phyloP scores from a whole-genome alignment of 768 basidiomycete genomes.

The Kwoniella europaea region DNA sequence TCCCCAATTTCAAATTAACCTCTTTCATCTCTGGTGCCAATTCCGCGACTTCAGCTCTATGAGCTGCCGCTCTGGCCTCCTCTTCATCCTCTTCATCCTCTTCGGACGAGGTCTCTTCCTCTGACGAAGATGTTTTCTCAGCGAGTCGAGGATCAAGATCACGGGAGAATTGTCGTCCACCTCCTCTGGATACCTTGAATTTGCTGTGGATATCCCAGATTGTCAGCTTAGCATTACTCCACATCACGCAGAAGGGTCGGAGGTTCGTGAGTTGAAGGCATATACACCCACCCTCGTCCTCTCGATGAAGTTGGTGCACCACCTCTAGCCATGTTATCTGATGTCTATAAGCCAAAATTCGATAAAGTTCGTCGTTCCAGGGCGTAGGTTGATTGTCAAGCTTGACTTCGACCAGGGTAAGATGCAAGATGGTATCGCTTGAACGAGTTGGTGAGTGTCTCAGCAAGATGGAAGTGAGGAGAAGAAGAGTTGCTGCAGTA shows the following conservation, averaged over 20 bases:
- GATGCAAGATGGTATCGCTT: too few relatives aligned
- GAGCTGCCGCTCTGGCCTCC: constrained; percentile 39
- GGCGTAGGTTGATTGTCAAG: too few relatives aligned
- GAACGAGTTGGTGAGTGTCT: too few relatives aligned
- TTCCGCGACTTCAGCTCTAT: constrained; percentile 52
- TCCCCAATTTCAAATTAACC: constrained; percentile 56
- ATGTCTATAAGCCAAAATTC: not conserved
- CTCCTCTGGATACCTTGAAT: constrained; percentile 85
- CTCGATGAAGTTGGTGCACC: constrained; percentile 47
- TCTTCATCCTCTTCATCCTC: constrained; percentile 57
- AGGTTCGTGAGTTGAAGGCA: not conserved
- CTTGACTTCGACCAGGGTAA: too few relatives aligned
- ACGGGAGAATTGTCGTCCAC: constrained; percentile 80
- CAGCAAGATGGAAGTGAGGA: too few relatives aligned
- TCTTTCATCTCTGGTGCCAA: constrained; percentile 52
- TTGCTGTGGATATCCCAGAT: constrained; percentile 61
- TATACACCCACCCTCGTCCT: constrained; percentile 52
- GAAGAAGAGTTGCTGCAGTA: too few relatives aligned
- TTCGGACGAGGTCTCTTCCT: constrained; percentile 43
- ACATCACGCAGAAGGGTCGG: not conserved
- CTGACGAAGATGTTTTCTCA: constrained; percentile 22
- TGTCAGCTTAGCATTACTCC: not conserved
- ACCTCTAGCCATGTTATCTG: constrained; percentile 45
- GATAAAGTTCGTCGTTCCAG: too few relatives aligned
- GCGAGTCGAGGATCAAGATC: constrained; percentile 43